Evolutionary conservation across 768 basidiomycete species (phyloP), one percentile per base, ranked within the genome.

Genomic region (Podaxis sp.): DNA sequence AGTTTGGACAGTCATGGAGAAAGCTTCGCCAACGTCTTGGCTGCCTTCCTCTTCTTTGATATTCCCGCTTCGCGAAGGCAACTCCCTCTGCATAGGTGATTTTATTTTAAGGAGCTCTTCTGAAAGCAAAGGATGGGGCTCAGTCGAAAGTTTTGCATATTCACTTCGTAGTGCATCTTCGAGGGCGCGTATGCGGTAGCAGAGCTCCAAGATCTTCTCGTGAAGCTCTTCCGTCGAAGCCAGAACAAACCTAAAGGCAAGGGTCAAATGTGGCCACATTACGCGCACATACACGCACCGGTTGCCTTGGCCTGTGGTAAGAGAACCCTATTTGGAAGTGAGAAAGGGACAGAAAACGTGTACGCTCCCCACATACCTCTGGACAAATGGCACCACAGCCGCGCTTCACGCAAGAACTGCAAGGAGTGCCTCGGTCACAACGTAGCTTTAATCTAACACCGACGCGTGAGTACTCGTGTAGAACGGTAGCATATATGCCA

Each of bases 331-430:
- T 54, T 46, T 15, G 24, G 26, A 38, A 26, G 50, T 88, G 61
- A 26, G 57, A 51, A 36, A 58, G 40, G 30, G 48, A 33, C 58
- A 40, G 49, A 52, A 36, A 68, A 63, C 33, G 41, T n/a, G 55
- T 49, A 41, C 41, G 17, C 15, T n/a, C 17, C 17, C 26, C 56
- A 77, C 83, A 63, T 71, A 88, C 88, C 71, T 93, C 91, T 55
- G 91, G 91, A 72, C 91, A 93, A 65, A 93, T 92, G 60, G 90
- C 87, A 55, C 86, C 87, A 69, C 88, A 90, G 12, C 89, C 89
- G 64, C 89, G 82, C 75, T 92, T 93, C 22, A 91, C 84, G 68
- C 91, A 93, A 1, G 89, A 91, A 65, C 88, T 83, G 68, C 91
- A 93, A 10, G 91, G 91, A 67, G 91, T 80, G 33, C 80, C 81